Base-by-base conservation (phyloP, 345 rosid species). In the Eucalyptus tenuipes region DNA sequence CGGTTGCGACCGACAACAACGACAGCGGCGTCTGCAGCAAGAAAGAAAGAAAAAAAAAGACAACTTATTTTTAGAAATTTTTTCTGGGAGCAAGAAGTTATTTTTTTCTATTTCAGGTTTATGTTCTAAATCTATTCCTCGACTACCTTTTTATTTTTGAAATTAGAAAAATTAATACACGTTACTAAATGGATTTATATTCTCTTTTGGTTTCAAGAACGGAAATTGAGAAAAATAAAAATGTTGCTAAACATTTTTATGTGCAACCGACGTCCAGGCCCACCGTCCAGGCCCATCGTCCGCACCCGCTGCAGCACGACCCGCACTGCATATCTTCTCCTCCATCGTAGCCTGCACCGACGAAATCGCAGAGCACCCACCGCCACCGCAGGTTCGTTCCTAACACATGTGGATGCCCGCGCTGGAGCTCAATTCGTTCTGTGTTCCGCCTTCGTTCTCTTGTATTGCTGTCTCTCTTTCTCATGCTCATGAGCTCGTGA, bases 1-100 rank as follows among this genome's bases (percentile, higher is more conserved):
- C 3, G 1, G 0, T 6, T 50, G 10, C 10, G 1, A 52, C 10
- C 0, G 1, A 52, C 0, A 20, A 0, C 0, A 7, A 1, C 0
- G 8, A 8, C 0, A 17, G 4, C 2, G 3, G 0, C 20, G 2
- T 50, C 7, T 0, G 1, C 0, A 24, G 5, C 5, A 52, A 52
- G 10, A 8, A 52, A 20, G 1, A 20, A 52, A 52, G 3, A 3
- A 49, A 52, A 7, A 50, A 52, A 42, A 42, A 42, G 42, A 7
- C 9, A 18, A 52, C 57, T 20, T 52, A 52, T 20, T 7, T 52
- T 52, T 52, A 52, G 10, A 52, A 52, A 52, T 52, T 52, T 18
- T 20, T 52, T 3, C 0, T 4, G 0, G 2, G 10, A 52, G 20
- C 3, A 52, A 52, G 10, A 52, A 52, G 4, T 52, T 9, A 1